Evolutionary conservation across 192 early-diverging fungal species (phyloP).

Genomic region (Podila minutissima): DNA sequence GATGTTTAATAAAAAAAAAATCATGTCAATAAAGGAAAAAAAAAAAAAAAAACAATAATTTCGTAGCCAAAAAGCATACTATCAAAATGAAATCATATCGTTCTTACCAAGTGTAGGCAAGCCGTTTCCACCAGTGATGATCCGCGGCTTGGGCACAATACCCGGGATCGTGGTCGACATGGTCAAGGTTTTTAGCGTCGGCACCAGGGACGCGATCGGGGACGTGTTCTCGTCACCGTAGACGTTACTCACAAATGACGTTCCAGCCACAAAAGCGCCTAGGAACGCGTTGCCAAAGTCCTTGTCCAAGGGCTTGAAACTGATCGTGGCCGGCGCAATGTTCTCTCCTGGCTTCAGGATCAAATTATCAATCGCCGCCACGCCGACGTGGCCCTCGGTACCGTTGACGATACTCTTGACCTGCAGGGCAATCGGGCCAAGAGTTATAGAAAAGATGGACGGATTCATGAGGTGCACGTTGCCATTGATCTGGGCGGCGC

Average conservation of each 20-base stretch:
- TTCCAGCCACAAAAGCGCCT: not conserved
- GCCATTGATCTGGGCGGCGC: not conserved
- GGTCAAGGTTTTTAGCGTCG: not conserved
- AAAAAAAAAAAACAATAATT: too few species aligned
- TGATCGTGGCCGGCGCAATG: not conserved
- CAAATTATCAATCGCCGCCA: not conserved
- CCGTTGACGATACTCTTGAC: not conserved
- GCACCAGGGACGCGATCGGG: not conserved
- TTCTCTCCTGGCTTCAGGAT: not conserved
- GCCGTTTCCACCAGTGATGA: not conserved
- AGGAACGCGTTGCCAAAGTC: conserved; percentile 1
- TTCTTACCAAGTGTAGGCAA: not conserved
- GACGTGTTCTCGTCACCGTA: not conserved
- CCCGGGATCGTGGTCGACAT: not conserved
- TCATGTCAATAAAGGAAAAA: too few species aligned
- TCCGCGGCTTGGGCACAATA: not conserved
- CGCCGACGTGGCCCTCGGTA: not conserved
- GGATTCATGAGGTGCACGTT: conserved; percentile 1
- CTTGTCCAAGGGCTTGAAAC: not conserved
- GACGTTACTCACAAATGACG: not conserved
- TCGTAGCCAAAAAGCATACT: too few species aligned
- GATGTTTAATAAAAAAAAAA: too few species aligned
- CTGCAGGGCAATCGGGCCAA: not conserved
- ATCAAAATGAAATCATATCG: too few species aligned
- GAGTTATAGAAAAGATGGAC: not conserved